A percentile compares a stretch with the other conserved stretches of the same genome.
Conservation (phyloP, 306 rosid genomes). For the Datisca glomerata region DNA sequence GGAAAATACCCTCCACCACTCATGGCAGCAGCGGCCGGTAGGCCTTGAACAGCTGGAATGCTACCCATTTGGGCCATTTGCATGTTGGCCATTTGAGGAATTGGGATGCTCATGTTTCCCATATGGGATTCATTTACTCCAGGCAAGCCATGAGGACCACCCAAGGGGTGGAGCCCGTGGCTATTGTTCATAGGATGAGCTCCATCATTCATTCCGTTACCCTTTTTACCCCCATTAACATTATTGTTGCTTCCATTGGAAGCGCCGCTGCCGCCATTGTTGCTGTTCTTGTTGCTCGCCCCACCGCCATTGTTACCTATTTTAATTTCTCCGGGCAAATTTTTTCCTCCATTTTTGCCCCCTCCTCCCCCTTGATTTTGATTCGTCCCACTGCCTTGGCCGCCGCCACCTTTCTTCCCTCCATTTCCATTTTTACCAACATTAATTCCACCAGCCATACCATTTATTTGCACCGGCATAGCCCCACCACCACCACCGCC, state of each 20-base stretch:
- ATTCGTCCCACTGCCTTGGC: conserved; percentile 6
- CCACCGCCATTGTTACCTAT: conserved; percentile 15
- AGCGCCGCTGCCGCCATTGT: conserved; percentile 19
- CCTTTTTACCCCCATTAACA: conserved; percentile 23
- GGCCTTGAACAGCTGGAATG: conserved; percentile 59
- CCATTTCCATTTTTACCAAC: conserved; percentile 24
- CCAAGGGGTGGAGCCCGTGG: conserved; percentile 21
- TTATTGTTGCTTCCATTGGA: conserved; percentile 10
- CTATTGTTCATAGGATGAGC: conserved; percentile 26
- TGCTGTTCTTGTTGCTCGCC: conserved; percentile 13
- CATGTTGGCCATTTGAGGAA: conserved; percentile 7
- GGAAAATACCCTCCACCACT: conserved; percentile 23
- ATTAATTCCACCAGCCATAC: conserved; percentile 16
- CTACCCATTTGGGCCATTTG: conserved; percentile 23
- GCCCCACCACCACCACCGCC: conserved; percentile 19
- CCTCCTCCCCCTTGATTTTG: conserved; percentile 17
- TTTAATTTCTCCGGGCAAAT: conserved; percentile 21
- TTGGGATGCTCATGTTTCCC: conserved; percentile 26
- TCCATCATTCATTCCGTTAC: conserved; percentile 18
- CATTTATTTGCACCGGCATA: conserved; percentile 17
- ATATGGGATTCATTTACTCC: conserved; percentile 28
- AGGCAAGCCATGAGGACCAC: conserved; percentile 38
- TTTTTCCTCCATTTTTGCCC: conserved; percentile 14
- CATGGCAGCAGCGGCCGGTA: conserved; percentile 43
- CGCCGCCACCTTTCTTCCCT: conserved; percentile 21